Conservation (phyloP, 305 asterid genomes). For the Fraxinus angustifolia region DNA sequence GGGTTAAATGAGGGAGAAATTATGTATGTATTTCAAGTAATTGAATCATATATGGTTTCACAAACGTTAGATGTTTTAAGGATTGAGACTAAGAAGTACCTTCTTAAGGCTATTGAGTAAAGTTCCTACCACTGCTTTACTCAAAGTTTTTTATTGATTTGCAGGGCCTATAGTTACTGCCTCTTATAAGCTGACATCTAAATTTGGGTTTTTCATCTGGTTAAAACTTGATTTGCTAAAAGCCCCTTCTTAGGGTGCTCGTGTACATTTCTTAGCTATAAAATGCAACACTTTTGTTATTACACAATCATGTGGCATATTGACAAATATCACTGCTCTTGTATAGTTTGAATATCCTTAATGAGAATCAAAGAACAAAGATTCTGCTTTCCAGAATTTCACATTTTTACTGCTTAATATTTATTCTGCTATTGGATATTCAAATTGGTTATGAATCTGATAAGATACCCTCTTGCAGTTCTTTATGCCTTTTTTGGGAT, state of each 20-base stretch:
- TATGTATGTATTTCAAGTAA: background rate
- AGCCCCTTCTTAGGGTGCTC: background rate
- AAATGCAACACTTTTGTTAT: background rate
- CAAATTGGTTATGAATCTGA: constrained; percentile 19
- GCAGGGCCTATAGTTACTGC: background rate
- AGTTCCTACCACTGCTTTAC: background rate
- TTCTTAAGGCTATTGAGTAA: background rate
- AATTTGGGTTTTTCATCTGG: background rate
- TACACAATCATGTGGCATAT: background rate
- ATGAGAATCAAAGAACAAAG: background rate
- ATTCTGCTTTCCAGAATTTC: constrained; percentile 5
- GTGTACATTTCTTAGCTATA: background rate
- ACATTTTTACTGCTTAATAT: background rate
- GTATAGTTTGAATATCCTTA: background rate
- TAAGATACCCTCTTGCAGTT: constrained; percentile 51
- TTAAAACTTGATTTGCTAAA: background rate
- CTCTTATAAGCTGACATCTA: background rate
- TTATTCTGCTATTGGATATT: background rate
- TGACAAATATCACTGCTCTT: background rate
- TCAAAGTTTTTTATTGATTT: background rate
- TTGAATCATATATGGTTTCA: background rate
- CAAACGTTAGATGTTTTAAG: background rate
- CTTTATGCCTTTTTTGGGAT: constrained; percentile 87
- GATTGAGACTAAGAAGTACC: background rate
- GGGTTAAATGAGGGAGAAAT: background rate